A percentile compares a stretch with the other conserved stretches of the same genome.
These are phyloP conservation scores for Nothophytophthora sp. DNA, from an alignment of 352 stramenopile species.

Conservation along the genomic window DNA sequence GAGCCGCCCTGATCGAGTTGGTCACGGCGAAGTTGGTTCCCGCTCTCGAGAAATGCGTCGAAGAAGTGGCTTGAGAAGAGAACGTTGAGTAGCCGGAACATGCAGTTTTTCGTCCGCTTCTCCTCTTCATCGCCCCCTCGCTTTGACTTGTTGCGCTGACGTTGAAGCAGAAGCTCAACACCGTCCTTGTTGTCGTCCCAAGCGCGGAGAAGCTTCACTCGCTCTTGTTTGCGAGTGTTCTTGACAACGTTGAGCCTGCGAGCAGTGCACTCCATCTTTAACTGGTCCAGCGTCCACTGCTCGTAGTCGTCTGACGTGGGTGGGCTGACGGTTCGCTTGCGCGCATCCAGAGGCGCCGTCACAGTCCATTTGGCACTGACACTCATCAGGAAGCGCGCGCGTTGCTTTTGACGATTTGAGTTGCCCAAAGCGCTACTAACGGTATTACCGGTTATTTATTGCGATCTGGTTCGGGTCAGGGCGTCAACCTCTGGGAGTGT, in stretches of 20 bases:
- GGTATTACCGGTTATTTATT: too few species aligned
- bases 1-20: conserved; percentile 8
- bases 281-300: background rate
- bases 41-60: conserved; percentile 20
- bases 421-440: too few species aligned
- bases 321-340: background rate
- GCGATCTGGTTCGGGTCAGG: too few species aligned
- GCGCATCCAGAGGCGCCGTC: background rate
- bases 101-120: too few species aligned
- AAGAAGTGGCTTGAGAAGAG: too few species aligned
- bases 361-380: conserved; percentile 4
- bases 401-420: too few species aligned
- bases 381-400: too few species aligned
- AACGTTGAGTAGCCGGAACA: too few species aligned
- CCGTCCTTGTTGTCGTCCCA: background rate
- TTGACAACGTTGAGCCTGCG: background rate
- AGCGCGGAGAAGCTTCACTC: background rate
- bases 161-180: background rate
- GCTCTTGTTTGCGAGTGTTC: background rate
- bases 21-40: conserved; percentile 38
- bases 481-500: too few species aligned
- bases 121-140: background rate
- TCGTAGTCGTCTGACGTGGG: conserved; percentile 1
- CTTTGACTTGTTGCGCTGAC: background rate
- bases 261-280: conserved; percentile 4